Evolutionary conservation across 192 early-diverging fungal genomes (phyloP).

Genomic region (Entophlyctis helioformis): DNA sequence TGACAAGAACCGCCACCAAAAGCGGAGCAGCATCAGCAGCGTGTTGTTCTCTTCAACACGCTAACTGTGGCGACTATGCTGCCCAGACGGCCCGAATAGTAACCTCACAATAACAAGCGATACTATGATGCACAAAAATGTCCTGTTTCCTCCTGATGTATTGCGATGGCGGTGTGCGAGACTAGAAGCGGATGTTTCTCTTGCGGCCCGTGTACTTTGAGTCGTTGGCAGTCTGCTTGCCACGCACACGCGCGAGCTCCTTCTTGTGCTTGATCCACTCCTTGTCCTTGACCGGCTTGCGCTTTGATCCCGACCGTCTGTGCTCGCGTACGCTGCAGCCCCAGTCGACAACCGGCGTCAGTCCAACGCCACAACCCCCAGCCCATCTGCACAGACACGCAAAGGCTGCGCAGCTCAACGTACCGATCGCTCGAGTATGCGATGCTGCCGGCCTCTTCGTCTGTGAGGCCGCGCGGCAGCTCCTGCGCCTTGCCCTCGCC

Average conservation of each 20-base stretch:
- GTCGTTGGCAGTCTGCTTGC: conserved; percentile 66
- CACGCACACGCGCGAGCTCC: conserved; percentile 63
- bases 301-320: conserved; percentile 7
- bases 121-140: too few species aligned
- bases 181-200: neutral
- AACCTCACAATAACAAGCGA: too few species aligned
- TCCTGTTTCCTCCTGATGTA: neutral
- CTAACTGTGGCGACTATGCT: too few species aligned
- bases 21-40: too few species aligned
- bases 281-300: conserved; percentile 57
- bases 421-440: neutral
- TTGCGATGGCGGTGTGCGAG: neutral
- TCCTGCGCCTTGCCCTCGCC: conserved; percentile 33
- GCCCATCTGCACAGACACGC: too few species aligned
- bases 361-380: too few species aligned
- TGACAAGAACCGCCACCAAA: too few species aligned
- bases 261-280: conserved; percentile 89
- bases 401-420: too few species aligned
- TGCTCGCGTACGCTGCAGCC: too few species aligned
- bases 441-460: conserved; percentile 1
- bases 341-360: too few species aligned
- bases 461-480: conserved; percentile 48
- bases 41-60: too few species aligned
- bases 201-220: conserved; percentile 94
- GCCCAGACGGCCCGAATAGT: too few species aligned